A percentile compares a stretch with the other conserved stretches of the same genome.
Conservation (phyloP, 345 rosid genomes). For the Brassica incana region DNA sequence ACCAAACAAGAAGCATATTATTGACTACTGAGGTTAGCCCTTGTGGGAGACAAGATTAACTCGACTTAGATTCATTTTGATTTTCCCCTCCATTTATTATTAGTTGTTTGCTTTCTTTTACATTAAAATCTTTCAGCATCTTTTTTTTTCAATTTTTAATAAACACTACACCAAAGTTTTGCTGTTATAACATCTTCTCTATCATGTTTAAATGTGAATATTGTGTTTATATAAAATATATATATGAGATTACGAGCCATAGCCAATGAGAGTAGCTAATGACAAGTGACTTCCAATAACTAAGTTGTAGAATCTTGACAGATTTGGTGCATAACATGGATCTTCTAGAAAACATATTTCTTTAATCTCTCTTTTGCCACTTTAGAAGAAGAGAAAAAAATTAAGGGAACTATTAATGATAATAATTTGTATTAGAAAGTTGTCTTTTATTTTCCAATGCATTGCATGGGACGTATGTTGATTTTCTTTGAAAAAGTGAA, state of each 20-base stretch:
- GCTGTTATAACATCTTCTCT: constrained; percentile 26
- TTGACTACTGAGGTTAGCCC: constrained; percentile 27
- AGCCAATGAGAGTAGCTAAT: constrained; percentile 30
- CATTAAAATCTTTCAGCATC: constrained; percentile 20
- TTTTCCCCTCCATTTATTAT: constrained; percentile 11
- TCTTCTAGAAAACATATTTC: constrained; percentile 29
- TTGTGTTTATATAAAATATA: constrained; percentile 6
- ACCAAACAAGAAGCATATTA: constrained; percentile 29
- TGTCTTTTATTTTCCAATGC: constrained; percentile 27
- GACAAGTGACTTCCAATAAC: constrained; percentile 33
- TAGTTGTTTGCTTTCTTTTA: not conserved
- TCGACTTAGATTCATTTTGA: constrained; percentile 27
- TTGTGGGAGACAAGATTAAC: constrained; percentile 48
- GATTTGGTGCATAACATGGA: constrained; percentile 29
- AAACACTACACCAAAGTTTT: constrained; percentile 34
- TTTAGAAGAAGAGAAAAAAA: not conserved
- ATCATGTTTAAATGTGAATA: constrained; percentile 19
- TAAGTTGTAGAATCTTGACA: constrained; percentile 14
- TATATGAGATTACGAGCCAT: constrained; percentile 18
- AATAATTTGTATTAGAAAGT: not conserved
- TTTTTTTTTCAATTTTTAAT: not conserved
- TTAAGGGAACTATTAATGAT: not conserved
- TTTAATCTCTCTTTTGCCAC: constrained; percentile 5
- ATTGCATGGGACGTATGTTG: constrained; percentile 27
- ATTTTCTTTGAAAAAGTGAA: constrained; percentile 17